These are phyloP conservation scores for Thuidium tamariscinum DNA, from an alignment of 225 moss, liverwort and hornwort species.

Conservation along the genomic window DNA sequence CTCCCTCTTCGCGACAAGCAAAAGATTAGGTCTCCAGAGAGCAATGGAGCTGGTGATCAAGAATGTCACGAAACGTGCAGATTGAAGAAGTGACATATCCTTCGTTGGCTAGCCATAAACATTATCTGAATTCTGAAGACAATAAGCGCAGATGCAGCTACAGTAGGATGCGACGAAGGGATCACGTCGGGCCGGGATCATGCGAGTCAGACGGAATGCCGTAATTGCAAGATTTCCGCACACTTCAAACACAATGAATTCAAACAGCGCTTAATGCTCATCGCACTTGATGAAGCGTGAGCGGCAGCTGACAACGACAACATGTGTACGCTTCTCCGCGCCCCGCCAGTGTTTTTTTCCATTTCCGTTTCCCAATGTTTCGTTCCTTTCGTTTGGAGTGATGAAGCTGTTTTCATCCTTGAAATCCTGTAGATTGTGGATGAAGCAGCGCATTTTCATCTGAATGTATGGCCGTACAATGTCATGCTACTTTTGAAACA, in stretches of 20 bases:
- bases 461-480: no score
- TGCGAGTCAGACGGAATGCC: neutral
- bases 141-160: neutral
- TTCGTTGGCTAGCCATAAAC: neutral
- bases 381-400: neutral
- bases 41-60: neutral
- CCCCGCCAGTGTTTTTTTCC: neutral
- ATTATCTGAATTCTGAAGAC: neutral
- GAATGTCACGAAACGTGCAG: neutral
- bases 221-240: neutral
- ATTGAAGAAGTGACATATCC: neutral
- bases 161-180: neutral
- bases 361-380: neutral
- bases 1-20: neutral
- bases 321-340: neutral
- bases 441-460: neutral
- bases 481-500: neutral
- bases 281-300: neutral
- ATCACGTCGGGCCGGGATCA: neutral
- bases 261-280: neutral
- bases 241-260: neutral
- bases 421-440: neutral
- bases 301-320: neutral
- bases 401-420: neutral
- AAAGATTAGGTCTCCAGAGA: neutral